Percentiles rank a stretch among this genome's conserved stretches.
Evolutionary conservation across 192 early-diverging fungal genomes (phyloP).

Genomic region (Backusella luteola): DNA sequence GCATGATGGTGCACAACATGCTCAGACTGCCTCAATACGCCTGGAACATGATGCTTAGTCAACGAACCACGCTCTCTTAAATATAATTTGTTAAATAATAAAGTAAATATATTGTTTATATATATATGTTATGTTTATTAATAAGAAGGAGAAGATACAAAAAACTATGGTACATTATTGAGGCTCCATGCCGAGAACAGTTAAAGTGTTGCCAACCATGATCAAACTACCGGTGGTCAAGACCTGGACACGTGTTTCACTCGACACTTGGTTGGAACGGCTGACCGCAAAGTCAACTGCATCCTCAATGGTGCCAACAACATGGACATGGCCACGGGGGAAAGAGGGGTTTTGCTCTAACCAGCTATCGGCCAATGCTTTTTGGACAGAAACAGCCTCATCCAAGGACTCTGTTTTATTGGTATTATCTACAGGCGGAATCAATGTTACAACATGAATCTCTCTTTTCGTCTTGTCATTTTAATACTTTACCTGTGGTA

Average conservation of each 20-base stretch:
- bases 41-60: slow-evolving; percentile 22
- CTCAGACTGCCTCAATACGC: slow-evolving; percentile 19
- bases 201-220: slow-evolving; percentile 83
- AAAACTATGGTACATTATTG: slow-evolving; percentile 15
- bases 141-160: not conserved
- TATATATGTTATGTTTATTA: too few relatives aligned
- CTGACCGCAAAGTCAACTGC: slow-evolving; percentile 57
- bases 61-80: slow-evolving; percentile 11
- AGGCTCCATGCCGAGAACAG: slow-evolving; percentile 55
- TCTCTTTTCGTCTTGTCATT: not conserved
- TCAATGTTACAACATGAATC: not conserved
- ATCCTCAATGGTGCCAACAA: slow-evolving; percentile 60
- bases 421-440: slow-evolving; percentile 50
- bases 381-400: slow-evolving; percentile 58
- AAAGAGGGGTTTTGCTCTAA: slow-evolving; percentile 28
- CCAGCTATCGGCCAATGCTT: slow-evolving; percentile 62
- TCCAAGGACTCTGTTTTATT: slow-evolving; percentile 70
- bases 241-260: slow-evolving; percentile 47
- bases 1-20: slow-evolving; percentile 33
- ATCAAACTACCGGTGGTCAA: slow-evolving; percentile 93
- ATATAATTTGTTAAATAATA: not conserved
- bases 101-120: too few relatives aligned
- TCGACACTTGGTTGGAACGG: not conserved
- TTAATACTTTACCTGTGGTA: slow-evolving; percentile 26
- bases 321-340: slow-evolving; percentile 23